Evolutionary conservation across 179 eudicot species (phyloP), one percentile per base, ranked within the genome.

Genomic region (Nepenthes alata): DNA sequence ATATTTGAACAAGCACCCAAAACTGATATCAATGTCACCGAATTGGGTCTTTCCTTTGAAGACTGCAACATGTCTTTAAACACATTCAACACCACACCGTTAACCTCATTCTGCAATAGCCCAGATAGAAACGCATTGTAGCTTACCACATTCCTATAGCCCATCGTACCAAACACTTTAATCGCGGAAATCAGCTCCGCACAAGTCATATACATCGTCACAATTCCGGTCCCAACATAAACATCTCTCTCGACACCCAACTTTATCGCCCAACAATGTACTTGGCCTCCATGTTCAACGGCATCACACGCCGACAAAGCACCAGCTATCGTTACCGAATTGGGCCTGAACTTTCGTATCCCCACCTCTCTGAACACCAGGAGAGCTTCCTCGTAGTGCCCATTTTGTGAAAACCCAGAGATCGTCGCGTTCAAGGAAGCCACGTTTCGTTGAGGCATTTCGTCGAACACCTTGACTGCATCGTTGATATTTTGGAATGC

Each of bases 101-200:
- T 62, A 61, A 65, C 73, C 69, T 80, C 80, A 77, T 84, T 85
- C 25, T 75, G 78, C 67, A 83, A 67, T 62, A 90, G 74, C 49
- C 95, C 97, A 4, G 94, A 74, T 1, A 90, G 45, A 61, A 81
- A 76, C 15, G 97, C 94, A 65, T 85, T 90, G 60, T 80, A 88
- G 62, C 82, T 83, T 11, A 88, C 96, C 14, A 80, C 76, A 76
- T 68, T 80, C 73, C 71, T 85, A 25, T 72, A 47, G 1, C 47
- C 39, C 73, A 88, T 75, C 73, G 25, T 25, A 25, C 25, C 25
- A 25, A 25, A 25, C 25, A 25, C 25, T 25, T 25, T 25, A 25
- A 25, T 25, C 25, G 25, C 25, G 25, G 25, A 25, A 25, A 25
- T 25, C 25, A 25, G 1, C 58, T 37, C 3, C 71, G 78, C 78